These are phyloP conservation scores for Yamadazyma triangularis DNA, from an alignment of 1,139 yeast genomes.

Conservation along the genomic window DNA sequence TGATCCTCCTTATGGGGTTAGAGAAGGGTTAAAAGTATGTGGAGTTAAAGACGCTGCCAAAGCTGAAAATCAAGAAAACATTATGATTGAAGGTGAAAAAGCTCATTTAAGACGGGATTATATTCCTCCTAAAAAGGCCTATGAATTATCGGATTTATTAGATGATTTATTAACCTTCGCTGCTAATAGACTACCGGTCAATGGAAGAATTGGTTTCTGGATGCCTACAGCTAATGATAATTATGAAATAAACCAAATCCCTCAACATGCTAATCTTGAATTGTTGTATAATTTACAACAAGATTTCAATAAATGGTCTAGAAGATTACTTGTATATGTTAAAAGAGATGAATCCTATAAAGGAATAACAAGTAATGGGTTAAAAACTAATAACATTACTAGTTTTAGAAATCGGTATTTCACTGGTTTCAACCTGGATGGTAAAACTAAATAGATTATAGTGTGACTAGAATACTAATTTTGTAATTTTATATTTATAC, in stretches of 20 bases:
- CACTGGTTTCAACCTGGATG: slow-evolving; percentile 58
- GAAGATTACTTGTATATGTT: slow-evolving; percentile 77
- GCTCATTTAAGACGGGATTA: slow-evolving; percentile 80
- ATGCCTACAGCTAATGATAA: slow-evolving; percentile 97
- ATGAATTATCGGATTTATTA: slow-evolving; percentile 68
- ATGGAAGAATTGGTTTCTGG: slow-evolving; percentile 91
- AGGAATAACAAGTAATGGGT: slow-evolving; percentile 54
- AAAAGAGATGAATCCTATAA: slow-evolving; percentile 55
- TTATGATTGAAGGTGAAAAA: slow-evolving; percentile 69
- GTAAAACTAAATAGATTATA: no score
- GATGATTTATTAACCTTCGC: slow-evolving; percentile 76
- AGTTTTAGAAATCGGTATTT: slow-evolving; percentile 82
- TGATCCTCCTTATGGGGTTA: slow-evolving; percentile 97
- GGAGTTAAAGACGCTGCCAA: slow-evolving; percentile 68
- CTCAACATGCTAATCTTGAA: slow-evolving; percentile 71
- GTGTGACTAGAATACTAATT: no score
- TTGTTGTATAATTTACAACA: slow-evolving; percentile 76
- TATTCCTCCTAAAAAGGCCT: slow-evolving; percentile 90
- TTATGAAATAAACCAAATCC: slow-evolving; percentile 66
- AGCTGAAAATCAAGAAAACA: slow-evolving; percentile 61
- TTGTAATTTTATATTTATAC: no score
- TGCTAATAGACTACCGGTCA: slow-evolving; percentile 61
- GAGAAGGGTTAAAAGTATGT: slow-evolving; percentile 91
- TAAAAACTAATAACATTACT: slow-evolving; percentile 35
- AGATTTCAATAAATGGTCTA: slow-evolving; percentile 88